phyloP scores from a whole-genome alignment of 371 early-diverging fungal species.

The Lichtheimia hyalospora region DNA sequence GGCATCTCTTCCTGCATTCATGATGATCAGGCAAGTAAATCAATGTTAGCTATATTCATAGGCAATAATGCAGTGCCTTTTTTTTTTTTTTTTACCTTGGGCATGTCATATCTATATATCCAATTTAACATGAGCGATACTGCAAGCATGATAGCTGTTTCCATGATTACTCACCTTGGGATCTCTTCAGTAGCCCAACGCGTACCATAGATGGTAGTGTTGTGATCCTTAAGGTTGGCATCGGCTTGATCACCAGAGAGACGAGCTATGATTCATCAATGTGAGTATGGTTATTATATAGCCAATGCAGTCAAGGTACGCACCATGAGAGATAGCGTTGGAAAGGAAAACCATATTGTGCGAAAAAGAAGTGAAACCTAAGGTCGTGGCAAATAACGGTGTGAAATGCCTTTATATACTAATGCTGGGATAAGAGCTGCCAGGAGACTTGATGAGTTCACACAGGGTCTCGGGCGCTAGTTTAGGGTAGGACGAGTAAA shows the following conservation, averaged over 20 bases:
- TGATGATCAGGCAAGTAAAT: background rate
- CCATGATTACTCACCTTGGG: conserved; percentile 31
- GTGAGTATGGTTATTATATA: too few relatives aligned
- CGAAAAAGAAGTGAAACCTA: background rate
- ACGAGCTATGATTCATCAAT: background rate
- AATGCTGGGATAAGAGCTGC: too few relatives aligned
- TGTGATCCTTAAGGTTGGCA: conserved; percentile 18
- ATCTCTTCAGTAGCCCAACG: conserved; percentile 46
- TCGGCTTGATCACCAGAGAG: conserved; percentile 15
- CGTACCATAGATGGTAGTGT: conserved; percentile 43
- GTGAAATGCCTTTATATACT: too few relatives aligned
- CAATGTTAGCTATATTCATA: background rate
- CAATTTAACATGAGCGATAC: background rate
- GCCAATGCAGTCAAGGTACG: background rate
- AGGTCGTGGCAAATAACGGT: background rate
- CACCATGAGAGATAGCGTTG: conserved; percentile 9
- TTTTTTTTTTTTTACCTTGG: conserved; percentile 29
- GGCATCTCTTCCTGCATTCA: conserved; percentile 44
- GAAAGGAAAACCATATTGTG: conserved; percentile 11
- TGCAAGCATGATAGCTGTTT: background rate
- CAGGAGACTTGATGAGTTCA: too few relatives aligned
- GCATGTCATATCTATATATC: conserved; percentile 43
- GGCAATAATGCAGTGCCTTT: background rate
- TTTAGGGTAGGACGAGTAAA: too few relatives aligned
- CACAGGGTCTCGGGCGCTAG: too few relatives aligned